Evolutionary conservation across 2,329 filamentous ascomycete genomes (phyloP), one percentile per base, ranked within the genome.

Genomic region (Fusarium cicatricum): DNA sequence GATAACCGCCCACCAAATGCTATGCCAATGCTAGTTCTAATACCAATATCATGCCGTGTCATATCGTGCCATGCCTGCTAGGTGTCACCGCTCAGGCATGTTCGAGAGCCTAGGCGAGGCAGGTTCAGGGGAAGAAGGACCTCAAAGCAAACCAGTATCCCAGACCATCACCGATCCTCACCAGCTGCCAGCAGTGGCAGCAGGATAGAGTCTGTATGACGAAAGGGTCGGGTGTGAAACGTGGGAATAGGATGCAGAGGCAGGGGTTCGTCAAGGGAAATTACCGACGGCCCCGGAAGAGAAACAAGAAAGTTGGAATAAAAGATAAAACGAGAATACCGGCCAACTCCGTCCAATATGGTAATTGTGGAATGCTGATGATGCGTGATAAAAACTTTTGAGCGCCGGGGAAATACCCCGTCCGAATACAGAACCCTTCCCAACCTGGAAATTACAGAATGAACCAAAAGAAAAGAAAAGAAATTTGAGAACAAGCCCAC

Each of bases 371-470:
- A 60, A 62, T 62, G 59, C 41, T 59, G 47, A 54, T 54, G 43
- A 66, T 64, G 60, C 51, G 49, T 54, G 19, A 46, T 44, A 38
- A 51, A 64, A 60, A 67, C 65, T 67, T 67, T 67, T 67, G 46
- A 64, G 62, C 65, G 65, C 65, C 65, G 54, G 55, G 60, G 52
- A 58, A 33, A 38, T 43, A 34, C 47, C 55, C 37, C 42, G 21
- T 33, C 42, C 32, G 42, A 34, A 19, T 43, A 52, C 41, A 42
- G 17, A 41, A 41, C 42, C 47, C 39, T 48, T 36, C 59, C 52
- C 37, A 47, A n/a, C n/a, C n/a, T n/a, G n/a, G n/a, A n/a, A 53
- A 41, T 52, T 58, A 58, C 48, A 64, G 23, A 19, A 40, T 59
- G 45, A 54, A 34, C 29, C 31, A 50, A 36, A 15, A 41, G 47